These are phyloP conservation scores for Heritiera fomes DNA, from an alignment of 345 rosid genomes.

Conservation along the genomic window DNA sequence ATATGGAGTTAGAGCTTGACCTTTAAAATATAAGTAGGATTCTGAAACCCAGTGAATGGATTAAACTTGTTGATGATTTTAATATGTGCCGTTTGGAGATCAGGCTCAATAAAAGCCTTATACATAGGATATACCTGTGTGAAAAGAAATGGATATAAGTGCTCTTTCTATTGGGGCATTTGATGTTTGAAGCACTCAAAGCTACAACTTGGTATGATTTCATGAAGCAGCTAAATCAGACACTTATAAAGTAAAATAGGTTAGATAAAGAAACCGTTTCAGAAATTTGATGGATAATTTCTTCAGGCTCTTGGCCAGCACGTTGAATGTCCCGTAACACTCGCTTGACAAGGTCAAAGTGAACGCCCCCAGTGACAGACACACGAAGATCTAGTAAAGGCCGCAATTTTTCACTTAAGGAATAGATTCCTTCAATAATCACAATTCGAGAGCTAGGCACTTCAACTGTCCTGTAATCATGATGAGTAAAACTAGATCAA, in stretches of 20 bases:
- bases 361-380: conserved; percentile 96
- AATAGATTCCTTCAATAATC: conserved; percentile 93
- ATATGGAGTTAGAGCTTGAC: conserved; percentile 34
- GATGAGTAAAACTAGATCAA: conserved; percentile 22
- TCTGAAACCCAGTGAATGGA: conserved; percentile 98
- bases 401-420: conserved; percentile 85
- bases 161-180: not conserved
- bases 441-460: conserved; percentile 92
- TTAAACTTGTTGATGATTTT: conserved; percentile 95
- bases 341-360: conserved; percentile 96
- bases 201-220: not conserved
- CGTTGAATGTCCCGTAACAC: conserved; percentile 97
- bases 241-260: conserved; percentile 26
- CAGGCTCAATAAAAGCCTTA: conserved; percentile 99
- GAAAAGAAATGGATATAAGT: conserved; percentile 19
- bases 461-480: conserved; percentile 68
- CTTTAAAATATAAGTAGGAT: conserved; percentile 91
- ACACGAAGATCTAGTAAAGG: conserved; percentile 95
- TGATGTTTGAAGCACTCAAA: not conserved
- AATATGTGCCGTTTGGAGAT: conserved; percentile 92
- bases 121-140: conserved; percentile 96
- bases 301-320: conserved; percentile 98
- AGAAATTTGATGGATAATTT: conserved; percentile 96
- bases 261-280: conserved; percentile 67
- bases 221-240: conserved; percentile 22